These are phyloP conservation scores for Dothistroma pini DNA, from an alignment of 2,329 filamentous ascomycete species.

Conservation along the genomic window DNA sequence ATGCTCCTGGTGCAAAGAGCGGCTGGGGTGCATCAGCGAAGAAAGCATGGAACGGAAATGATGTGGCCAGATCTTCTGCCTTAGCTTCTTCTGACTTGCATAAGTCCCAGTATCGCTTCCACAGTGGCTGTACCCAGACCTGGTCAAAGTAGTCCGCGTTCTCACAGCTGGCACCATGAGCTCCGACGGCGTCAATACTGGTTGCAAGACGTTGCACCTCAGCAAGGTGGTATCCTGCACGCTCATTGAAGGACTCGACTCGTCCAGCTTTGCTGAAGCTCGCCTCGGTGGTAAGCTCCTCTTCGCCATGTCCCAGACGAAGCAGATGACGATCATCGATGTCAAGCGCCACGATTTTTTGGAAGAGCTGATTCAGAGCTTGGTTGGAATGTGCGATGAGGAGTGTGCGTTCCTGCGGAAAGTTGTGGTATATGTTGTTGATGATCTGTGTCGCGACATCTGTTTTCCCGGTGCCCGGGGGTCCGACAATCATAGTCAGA, in stretches of 20 bases:
- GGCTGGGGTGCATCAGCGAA: constrained; percentile 85
- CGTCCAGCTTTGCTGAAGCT: constrained; percentile 93
- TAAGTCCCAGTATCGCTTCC: constrained; percentile 76
- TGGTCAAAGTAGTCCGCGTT: constrained; percentile 95
- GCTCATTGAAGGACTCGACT: constrained; percentile 92
- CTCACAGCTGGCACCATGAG: constrained; percentile 94
- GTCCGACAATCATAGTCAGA: constrained; percentile 88
- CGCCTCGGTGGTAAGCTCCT: constrained; percentile 79
- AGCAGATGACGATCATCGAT: constrained; percentile 94
- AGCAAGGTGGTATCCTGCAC: constrained; percentile 69
- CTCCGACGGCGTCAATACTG: constrained; percentile 81
- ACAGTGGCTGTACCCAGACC: constrained; percentile 84
- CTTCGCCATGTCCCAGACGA: constrained; percentile 89
- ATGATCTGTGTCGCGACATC: constrained; percentile 98
- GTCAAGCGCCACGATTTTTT: constrained; percentile 93
- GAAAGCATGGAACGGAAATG: constrained; percentile 85
- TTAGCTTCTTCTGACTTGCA: constrained; percentile 50
- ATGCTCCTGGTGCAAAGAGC: constrained; percentile 66
- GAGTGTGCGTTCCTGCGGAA: constrained; percentile 84
- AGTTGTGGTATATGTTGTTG: constrained; percentile 98
- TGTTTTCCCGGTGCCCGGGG: constrained; percentile 97
- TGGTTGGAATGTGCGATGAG: constrained; percentile 97
- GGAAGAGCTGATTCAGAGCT: constrained; percentile 93
- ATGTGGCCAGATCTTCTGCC: constrained; percentile 57
- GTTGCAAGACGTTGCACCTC: constrained; percentile 84